Conservation (phyloP, 1,139 yeast species). For the Debaryomyces fabryi region DNA sequence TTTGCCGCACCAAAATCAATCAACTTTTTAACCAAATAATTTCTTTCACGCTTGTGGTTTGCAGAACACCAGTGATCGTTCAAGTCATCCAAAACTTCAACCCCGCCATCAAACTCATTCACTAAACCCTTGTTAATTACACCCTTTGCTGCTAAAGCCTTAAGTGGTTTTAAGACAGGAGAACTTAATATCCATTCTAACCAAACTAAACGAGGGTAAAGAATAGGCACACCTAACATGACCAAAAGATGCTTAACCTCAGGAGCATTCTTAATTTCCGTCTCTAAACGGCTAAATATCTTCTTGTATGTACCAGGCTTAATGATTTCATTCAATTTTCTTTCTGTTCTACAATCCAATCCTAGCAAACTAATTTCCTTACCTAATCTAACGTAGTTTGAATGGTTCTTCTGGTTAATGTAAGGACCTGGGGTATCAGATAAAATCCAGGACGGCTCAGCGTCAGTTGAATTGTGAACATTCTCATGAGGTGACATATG, state of each 20-base stretch:
- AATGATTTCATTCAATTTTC: constrained; percentile 65
- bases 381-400: constrained; percentile 74
- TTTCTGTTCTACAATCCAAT: constrained; percentile 90
- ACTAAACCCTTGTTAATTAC: constrained; percentile 68
- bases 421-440: constrained; percentile 61
- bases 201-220: constrained; percentile 93
- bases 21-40: constrained; percentile 56
- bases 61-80: constrained; percentile 96
- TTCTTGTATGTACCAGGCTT: constrained; percentile 55
- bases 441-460: constrained; percentile 63
- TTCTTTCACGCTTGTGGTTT: constrained; percentile 79
- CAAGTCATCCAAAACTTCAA: constrained; percentile 88
- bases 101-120: constrained; percentile 88
- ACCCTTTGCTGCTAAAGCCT: constrained; percentile 69
- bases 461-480: constrained; percentile 22
- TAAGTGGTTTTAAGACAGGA: constrained; percentile 61
- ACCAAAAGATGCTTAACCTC: constrained; percentile 75
- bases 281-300: constrained; percentile 60
- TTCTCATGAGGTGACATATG: constrained; percentile 58
- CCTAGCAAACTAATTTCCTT: constrained; percentile 72
- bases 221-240: constrained; percentile 91
- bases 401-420: constrained; percentile 65
- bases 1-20: constrained; percentile 63
- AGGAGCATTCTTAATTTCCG: constrained; percentile 53
- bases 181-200: constrained; percentile 74